A percentile compares a stretch with the other conserved stretches of the same genome.
Evolutionary conservation across 1,284 basidiomycete species (phyloP).

Genomic region (Flammula alnicola): DNA sequence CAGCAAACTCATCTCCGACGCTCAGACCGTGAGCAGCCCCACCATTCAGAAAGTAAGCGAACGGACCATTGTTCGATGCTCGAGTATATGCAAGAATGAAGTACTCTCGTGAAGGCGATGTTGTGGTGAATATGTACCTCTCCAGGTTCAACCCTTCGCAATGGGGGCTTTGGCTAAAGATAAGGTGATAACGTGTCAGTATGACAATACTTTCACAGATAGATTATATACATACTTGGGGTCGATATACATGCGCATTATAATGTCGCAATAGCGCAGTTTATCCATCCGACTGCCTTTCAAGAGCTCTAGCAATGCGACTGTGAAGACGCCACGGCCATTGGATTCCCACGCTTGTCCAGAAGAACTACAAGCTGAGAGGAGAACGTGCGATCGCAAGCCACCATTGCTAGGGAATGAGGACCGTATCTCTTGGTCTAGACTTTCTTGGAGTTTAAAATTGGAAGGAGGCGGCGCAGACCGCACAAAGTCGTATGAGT

Average conservation of each 20-base stretch:
- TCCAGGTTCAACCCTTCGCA: constrained; percentile 8
- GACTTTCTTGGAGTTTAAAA: neutral
- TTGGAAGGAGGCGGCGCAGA: neutral
- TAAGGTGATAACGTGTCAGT: neutral
- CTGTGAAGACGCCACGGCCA: constrained; percentile 6
- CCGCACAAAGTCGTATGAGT: neutral
- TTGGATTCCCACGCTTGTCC: constrained; percentile 4
- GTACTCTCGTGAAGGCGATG: no score
- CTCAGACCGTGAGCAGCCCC: no score
- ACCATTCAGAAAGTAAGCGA: no score
- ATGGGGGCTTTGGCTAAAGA: neutral
- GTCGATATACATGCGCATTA: neutral
- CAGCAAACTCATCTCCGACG: no score
- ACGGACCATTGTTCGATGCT: no score
- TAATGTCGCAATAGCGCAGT: constrained; percentile 1
- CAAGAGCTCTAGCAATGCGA: neutral
- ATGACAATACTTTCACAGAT: neutral
- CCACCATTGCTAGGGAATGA: neutral
- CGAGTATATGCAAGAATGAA: no score
- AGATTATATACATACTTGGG: neutral
- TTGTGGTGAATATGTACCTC: neutral
- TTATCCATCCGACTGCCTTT: neutral
- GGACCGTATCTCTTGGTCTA: neutral
- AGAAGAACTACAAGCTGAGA: constrained; percentile 1
- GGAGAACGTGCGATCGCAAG: constrained; percentile 2